Percentiles rank a stretch among this genome's conserved stretches.
Evolutionary conservation across 225 moss, liverwort and hornwort species (phyloP).

Genomic region (Climacium dendroides): DNA sequence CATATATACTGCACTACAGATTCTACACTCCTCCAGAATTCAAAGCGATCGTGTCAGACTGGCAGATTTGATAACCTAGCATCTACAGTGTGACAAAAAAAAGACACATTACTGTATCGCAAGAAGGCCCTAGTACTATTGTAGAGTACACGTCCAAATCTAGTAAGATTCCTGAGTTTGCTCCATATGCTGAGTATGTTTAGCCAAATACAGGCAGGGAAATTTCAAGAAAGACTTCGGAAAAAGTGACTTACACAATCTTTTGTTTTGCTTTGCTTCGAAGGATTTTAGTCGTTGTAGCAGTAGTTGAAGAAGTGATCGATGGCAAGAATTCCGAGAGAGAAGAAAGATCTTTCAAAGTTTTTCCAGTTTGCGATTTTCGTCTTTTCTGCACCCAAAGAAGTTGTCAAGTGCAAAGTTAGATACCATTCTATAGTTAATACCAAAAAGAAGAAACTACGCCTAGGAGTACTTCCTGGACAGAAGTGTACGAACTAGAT

Average conservation of each 20-base stretch:
- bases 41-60: neutral
- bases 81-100: neutral
- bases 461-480: neutral
- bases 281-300: conserved; percentile 29
- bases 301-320: conserved; percentile 23
- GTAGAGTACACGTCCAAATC: neutral
- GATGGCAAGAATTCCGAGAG: conserved; percentile 64
- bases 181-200: neutral
- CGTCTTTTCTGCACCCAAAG: conserved; percentile 49
- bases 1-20: neutral
- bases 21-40: neutral
- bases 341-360: conserved; percentile 58
- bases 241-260: conserved; percentile 34
- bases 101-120: neutral
- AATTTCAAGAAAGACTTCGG: neutral
- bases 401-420: neutral
- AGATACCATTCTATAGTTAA: neutral
- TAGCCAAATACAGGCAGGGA: neutral
- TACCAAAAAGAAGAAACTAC: neutral
- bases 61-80: neutral
- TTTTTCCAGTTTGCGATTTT: conserved; percentile 43
- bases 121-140: neutral
- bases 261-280: conserved; percentile 60
- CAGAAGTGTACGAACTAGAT: neutral
- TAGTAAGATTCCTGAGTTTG: neutral